Evolutionary conservation across 2,329 filamentous ascomycete genomes (phyloP).

Genomic region (Tolypocladium ovalisporum): DNA sequence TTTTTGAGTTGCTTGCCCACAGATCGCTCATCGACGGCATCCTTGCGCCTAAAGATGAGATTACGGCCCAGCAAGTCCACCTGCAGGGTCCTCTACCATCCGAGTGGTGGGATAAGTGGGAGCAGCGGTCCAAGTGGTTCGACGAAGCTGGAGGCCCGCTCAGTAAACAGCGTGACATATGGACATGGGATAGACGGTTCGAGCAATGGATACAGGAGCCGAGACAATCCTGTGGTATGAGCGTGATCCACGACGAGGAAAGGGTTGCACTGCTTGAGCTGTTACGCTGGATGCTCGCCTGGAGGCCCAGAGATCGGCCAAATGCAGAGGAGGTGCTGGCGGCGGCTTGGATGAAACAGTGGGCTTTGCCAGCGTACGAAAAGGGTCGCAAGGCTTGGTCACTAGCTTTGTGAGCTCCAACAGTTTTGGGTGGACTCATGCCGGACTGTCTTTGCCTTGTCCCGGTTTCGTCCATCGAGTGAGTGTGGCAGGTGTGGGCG

Average conservation of each 20-base stretch:
- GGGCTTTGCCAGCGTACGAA: conserved; percentile 9
- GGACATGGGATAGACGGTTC: conserved; percentile 8
- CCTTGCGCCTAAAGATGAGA: too few species aligned
- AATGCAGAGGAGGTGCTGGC: conserved; percentile 3
- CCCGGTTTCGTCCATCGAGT: too few species aligned
- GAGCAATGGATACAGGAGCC: conserved; percentile 9
- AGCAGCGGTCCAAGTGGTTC: conserved; percentile 9
- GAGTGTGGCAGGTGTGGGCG: too few species aligned
- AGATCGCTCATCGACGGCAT: too few species aligned
- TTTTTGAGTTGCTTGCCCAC: too few species aligned
- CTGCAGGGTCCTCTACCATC: conserved; percentile 7
- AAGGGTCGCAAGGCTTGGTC: not conserved
- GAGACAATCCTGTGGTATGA: conserved; percentile 4
- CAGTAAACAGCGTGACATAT: conserved; percentile 6
- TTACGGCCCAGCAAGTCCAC: conserved; percentile 9
- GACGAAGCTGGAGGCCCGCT: conserved; percentile 6
- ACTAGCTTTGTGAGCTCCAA: not conserved
- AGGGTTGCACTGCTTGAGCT: conserved; percentile 6
- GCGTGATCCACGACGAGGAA: too few species aligned
- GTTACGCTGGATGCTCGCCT: conserved; percentile 8
- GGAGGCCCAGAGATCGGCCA: conserved; percentile 7
- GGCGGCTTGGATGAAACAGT: conserved; percentile 6
- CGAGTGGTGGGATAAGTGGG: conserved; percentile 13
- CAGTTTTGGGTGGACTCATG: too few species aligned
- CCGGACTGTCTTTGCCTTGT: too few species aligned